Percentiles rank a stretch among this genome's conserved stretches.
These are phyloP conservation scores for Azolla pinnata DNA, from an alignment of 75 land plant genomes.

Conservation along the genomic window DNA sequence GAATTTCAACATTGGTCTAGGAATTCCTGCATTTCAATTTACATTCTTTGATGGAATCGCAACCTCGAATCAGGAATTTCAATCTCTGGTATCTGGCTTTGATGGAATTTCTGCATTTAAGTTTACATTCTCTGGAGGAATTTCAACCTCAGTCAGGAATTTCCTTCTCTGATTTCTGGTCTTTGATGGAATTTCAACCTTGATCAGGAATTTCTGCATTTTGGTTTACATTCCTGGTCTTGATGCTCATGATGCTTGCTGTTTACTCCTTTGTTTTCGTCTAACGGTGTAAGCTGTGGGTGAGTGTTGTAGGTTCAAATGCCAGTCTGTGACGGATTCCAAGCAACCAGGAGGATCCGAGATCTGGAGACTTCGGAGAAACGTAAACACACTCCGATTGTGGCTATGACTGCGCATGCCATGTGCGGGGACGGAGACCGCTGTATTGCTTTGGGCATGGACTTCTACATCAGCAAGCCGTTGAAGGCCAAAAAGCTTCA, in stretches of 20 bases:
- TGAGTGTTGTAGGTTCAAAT: constrained; percentile 21
- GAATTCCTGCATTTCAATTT: not conserved
- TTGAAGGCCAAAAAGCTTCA: constrained; percentile 30
- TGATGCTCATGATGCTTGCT: constrained; percentile 2
- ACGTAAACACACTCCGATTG: constrained; percentile 5
- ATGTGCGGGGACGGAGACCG: constrained; percentile 18
- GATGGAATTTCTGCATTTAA: too few species aligned
- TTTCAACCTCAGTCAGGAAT: too few species aligned
- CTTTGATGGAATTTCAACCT: too few species aligned
- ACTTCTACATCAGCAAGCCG: constrained; percentile 17
- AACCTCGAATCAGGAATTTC: too few species aligned
- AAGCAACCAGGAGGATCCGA: constrained; percentile 13
- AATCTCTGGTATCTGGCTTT: too few species aligned
- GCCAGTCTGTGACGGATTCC: constrained; percentile 19
- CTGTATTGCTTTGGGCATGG: constrained; percentile 19
- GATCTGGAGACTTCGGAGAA: constrained; percentile 5
- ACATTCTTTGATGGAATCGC: not conserved
- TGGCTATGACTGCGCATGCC: constrained; percentile 20
- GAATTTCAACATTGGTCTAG: not conserved
- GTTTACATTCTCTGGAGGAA: too few species aligned
- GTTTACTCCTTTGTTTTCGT: too few species aligned
- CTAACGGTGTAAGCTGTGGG: too few species aligned
- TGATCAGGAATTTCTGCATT: too few species aligned
- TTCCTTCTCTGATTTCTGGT: too few species aligned
- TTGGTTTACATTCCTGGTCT: too few species aligned